These are phyloP conservation scores for Citrus glauca DNA, from an alignment of 345 rosid genomes.

Conservation along the genomic window DNA sequence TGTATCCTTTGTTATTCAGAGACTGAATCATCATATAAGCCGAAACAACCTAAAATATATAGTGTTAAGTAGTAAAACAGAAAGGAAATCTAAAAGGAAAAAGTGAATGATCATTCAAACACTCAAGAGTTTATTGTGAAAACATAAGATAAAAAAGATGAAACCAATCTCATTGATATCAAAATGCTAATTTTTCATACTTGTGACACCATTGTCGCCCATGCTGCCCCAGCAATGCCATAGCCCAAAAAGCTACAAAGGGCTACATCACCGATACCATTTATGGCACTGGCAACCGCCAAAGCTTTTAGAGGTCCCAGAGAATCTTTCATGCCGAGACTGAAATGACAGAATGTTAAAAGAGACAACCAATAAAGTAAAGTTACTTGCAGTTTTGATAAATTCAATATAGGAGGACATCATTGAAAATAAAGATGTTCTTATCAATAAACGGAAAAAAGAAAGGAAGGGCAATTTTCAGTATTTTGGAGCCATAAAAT, in stretches of 20 bases:
- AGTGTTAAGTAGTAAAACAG: not conserved
- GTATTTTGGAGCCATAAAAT: not conserved
- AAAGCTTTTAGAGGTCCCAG: constrained; percentile 94
- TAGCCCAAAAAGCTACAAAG: constrained; percentile 74
- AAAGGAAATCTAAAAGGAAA: not conserved
- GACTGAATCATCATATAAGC: constrained; percentile 85
- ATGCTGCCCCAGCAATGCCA: constrained; percentile 95
- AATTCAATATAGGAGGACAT: not conserved
- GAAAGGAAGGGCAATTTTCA: not conserved
- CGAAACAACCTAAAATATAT: constrained; percentile 62
- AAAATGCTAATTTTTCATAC: constrained; percentile 29
- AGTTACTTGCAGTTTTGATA: not conserved
- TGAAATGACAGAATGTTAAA: constrained; percentile 24
- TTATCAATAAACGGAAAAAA: not conserved
- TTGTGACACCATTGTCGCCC: constrained; percentile 88
- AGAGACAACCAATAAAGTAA: not conserved
- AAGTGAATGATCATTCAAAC: not conserved
- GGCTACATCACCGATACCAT: constrained; percentile 73
- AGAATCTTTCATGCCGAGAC: constrained; percentile 97
- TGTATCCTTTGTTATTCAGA: constrained; percentile 73
- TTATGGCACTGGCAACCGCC: constrained; percentile 69
- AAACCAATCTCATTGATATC: not conserved
- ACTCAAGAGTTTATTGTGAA: not conserved
- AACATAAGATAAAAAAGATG: not conserved
- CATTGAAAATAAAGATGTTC: not conserved